Conservation (phyloP, 1,139 yeast species). For the Yamadazyma jaroonii region DNA sequence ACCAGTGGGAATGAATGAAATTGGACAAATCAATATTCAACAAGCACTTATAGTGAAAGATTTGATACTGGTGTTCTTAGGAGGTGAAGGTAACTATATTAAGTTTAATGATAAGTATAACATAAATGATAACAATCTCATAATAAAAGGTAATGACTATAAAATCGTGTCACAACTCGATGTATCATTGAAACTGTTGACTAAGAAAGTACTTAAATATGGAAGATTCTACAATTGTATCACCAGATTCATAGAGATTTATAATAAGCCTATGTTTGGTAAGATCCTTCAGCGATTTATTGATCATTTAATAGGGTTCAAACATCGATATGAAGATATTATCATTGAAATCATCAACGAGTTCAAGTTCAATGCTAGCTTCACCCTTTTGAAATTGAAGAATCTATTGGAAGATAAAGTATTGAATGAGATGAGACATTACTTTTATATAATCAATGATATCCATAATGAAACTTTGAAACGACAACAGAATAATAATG, state of each 20-base stretch:
- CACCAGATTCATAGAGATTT: slow-evolving; percentile 52
- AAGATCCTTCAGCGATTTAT: slow-evolving; percentile 74
- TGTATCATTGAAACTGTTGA: slow-evolving; percentile 69
- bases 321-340: slow-evolving; percentile 46
- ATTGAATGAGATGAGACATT: slow-evolving; percentile 40
- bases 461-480: slow-evolving; percentile 41
- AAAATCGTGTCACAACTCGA: slow-evolving; percentile 72
- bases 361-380: slow-evolving; percentile 40
- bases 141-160: slow-evolving; percentile 71
- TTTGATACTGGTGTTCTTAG: slow-evolving; percentile 63
- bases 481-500: slow-evolving; percentile 18
- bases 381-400: slow-evolving; percentile 35
- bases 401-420: slow-evolving; percentile 30
- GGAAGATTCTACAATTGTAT: slow-evolving; percentile 66
- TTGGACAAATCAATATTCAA: slow-evolving; percentile 50
- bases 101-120: slow-evolving; percentile 64
- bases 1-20: slow-evolving; percentile 44
- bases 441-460: slow-evolving; percentile 52
- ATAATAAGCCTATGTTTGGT: slow-evolving; percentile 59
- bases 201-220: slow-evolving; percentile 55
- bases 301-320: slow-evolving; percentile 49
- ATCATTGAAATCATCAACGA: slow-evolving; percentile 54
- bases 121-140: slow-evolving; percentile 29
- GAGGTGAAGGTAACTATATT: slow-evolving; percentile 78
- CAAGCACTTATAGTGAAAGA: slow-evolving; percentile 75